These are phyloP conservation scores for Bacidia gigantensis DNA, from an alignment of 495 filamentous ascomycete genomes.

Conservation along the genomic window DNA sequence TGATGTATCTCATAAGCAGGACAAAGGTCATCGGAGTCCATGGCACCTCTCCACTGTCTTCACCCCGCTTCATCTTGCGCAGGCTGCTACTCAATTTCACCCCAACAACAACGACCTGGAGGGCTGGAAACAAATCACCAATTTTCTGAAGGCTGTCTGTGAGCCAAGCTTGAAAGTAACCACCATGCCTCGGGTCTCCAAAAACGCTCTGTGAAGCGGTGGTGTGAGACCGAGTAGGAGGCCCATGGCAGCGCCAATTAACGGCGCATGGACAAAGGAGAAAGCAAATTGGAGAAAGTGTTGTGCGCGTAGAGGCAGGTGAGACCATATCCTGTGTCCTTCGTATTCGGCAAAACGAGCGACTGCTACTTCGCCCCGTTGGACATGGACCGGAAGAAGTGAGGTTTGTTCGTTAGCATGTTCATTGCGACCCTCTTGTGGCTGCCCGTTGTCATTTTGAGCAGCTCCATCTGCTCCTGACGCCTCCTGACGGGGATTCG, in stretches of 20 bases:
- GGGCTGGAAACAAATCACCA: conserved; percentile 53
- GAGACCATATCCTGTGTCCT: conserved; percentile 24
- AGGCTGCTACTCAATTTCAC: conserved; percentile 46
- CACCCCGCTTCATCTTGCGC: conserved; percentile 37
- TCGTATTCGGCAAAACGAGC: conserved; percentile 18
- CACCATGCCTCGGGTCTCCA: conserved; percentile 44
- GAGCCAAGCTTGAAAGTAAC: conserved; percentile 58
- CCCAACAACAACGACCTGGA: conserved; percentile 63
- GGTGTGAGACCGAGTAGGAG: conserved; percentile 49
- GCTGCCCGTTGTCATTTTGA: conserved; percentile 14
- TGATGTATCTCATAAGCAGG: conserved; percentile 45
- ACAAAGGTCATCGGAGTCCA: conserved; percentile 39
- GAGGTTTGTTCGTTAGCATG: conserved; percentile 35
- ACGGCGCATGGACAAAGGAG: conserved; percentile 48
- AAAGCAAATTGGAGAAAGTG: conserved; percentile 31
- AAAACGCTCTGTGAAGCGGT: conserved; percentile 55
- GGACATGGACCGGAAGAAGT: conserved; percentile 29
- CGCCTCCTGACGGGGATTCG: conserved; percentile 13
- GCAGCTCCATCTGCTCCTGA: conserved; percentile 17
- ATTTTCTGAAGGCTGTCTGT: conserved; percentile 52
- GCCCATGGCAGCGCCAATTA: conserved; percentile 51
- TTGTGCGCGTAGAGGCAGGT: conserved; percentile 25
- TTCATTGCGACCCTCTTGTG: conserved; percentile 11
- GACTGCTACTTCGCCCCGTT: conserved; percentile 16
- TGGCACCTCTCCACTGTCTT: conserved; percentile 34